Evolutionary conservation across 139 green algal genomes (phyloP), one percentile per base, ranked within the genome.

Genomic region (Chlorella sorokiniana): DNA sequence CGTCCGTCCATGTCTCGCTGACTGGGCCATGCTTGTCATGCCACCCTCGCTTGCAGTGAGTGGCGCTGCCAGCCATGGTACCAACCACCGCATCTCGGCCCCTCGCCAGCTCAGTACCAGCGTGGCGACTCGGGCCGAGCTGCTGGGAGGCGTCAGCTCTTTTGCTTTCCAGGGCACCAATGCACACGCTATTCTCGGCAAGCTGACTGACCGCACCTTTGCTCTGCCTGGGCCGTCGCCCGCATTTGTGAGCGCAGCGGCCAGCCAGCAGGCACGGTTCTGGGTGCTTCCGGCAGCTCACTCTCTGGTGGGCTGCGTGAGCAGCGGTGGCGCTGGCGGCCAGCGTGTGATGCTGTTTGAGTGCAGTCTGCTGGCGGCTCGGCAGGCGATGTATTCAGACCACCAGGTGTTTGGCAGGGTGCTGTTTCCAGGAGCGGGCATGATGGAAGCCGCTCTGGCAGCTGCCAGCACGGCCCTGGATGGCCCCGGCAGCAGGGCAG

Each of bases 81-180:
- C 27, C 25, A 65, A 84, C 3, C 81, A 83, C 22, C 80, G 79
- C 51, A 84, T 84, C 48, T 29, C 64, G 5, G 83, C 69, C 4
- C 68, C 86, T 8, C 45, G 79, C 29, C 42, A 73, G 59, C 40
- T 41, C 38, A 40, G 29, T 51, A 33, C 33, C 22, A 42, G 31
- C 10, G 40, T 67, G 2, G 71, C 18, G 2, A 31, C 1, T n/a
- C 29, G 20, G 27, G 41, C 14, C 73, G 11, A 31, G 25, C 35
- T 78, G 61, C 67, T 88, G 14, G 79, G 72, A 23, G 93, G 93
- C 31, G 78, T 96, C 42, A 95, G 90, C 79, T 83, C 86, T 52
- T 96, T 96, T 85, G 93, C 93, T 18, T 96, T 96, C 85, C 92
- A 96, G 84, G 90, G 88, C 45, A 93, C 88, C 63, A 93, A 94